Percentiles rank a stretch among this genome's conserved stretches.
phyloP scores from a whole-genome alignment of 192 early-diverging fungal species.

The Geranomyces michiganensis region DNA sequence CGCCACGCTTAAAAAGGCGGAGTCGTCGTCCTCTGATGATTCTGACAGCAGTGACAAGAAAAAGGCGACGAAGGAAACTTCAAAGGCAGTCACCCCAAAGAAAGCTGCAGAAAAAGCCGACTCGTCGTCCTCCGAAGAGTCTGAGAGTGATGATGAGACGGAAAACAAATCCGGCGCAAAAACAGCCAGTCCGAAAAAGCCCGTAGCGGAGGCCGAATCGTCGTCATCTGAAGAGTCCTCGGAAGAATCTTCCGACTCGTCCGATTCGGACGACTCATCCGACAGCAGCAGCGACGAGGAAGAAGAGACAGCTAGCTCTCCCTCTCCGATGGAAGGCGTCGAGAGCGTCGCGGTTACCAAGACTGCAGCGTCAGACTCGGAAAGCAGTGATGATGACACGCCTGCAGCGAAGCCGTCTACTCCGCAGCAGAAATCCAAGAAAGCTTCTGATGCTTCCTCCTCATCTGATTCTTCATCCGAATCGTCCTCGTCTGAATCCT shows the following conservation, averaged over 20 bases:
- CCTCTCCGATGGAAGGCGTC: constrained; percentile 5
- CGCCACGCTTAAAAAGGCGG: neutral
- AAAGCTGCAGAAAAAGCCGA: neutral
- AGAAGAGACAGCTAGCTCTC: constrained; percentile 2
- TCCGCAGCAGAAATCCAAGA: constrained; percentile 17
- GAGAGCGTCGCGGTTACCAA: constrained; percentile 11
- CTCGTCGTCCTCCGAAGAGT: neutral
- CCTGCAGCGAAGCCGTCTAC: constrained; percentile 12
- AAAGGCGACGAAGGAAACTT: constrained; percentile 1
- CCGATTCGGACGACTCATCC: constrained; percentile 35
- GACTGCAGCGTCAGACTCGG: constrained; percentile 55
- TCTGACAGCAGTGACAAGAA: constrained; percentile 10
- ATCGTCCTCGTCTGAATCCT: constrained; percentile 28
- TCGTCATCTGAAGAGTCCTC: constrained; percentile 23
- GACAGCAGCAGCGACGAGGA: constrained; percentile 5
- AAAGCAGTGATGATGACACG: constrained; percentile 33
- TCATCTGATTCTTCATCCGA: constrained; percentile 15
- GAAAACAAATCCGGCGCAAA: neutral
- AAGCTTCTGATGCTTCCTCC: neutral
- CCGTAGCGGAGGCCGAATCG: neutral
- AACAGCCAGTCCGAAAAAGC: neutral
- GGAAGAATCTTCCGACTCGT: constrained; percentile 16
- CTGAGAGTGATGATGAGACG: constrained; percentile 17
- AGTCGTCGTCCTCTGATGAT: neutral
- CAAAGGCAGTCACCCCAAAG: neutral